These are phyloP conservation scores for Penicillium aurantiogriseum DNA, from an alignment of 2,329 filamentous ascomycete species.

Conservation along the genomic window DNA sequence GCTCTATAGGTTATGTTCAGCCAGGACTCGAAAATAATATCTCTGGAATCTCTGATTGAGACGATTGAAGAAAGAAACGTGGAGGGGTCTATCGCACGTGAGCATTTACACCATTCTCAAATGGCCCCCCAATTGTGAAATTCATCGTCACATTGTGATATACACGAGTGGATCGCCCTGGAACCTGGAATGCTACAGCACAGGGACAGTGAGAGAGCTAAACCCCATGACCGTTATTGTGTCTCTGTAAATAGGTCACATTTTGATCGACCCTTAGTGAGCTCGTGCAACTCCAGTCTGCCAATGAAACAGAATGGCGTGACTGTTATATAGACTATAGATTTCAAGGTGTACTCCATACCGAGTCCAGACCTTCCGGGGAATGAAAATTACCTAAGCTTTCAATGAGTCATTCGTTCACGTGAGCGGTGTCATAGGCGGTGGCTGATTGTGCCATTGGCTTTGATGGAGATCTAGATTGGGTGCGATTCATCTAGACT, in stretches of 20 bases:
- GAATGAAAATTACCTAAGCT: not conserved
- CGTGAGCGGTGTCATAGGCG: conserved; percentile 14
- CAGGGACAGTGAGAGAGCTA: not conserved
- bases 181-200: not conserved
- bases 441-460: conserved; percentile 14
- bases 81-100: not conserved
- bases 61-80: not conserved
- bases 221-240: not conserved
- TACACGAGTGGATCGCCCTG: not conserved
- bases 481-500: not conserved
- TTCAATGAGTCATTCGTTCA: not conserved
- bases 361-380: not conserved
- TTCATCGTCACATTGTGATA: not conserved
- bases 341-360: not conserved
- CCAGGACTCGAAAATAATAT: not conserved
- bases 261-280: not conserved
- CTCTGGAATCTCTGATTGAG: not conserved
- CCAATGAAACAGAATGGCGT: not conserved
- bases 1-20: not conserved
- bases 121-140: not conserved
- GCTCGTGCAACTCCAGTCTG: not conserved
- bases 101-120: not conserved
- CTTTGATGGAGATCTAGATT: conserved; percentile 7
- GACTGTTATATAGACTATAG: no score
- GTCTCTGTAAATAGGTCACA: not conserved